These are phyloP conservation scores for Saccharomyces pastorianus DNA, from an alignment of 1,139 yeast genomes.

Conservation along the genomic window DNA sequence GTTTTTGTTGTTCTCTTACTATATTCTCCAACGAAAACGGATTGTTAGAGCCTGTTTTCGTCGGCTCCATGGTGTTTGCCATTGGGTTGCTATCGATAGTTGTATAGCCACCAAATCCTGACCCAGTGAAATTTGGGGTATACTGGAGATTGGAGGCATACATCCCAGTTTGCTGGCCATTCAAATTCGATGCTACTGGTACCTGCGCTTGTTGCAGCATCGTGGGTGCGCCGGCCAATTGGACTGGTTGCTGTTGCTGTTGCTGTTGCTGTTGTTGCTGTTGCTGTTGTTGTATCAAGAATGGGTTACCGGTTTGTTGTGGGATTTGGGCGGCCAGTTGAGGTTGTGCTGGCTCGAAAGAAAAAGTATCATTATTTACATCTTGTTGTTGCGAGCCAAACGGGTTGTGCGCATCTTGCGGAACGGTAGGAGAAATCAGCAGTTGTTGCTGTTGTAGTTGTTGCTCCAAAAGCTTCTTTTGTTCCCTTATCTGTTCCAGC, in stretches of 20 bases:
- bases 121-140: constrained; percentile 42
- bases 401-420: constrained; percentile 26
- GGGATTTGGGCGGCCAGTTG: neutral
- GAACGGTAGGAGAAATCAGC: constrained; percentile 23
- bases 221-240: constrained; percentile 39
- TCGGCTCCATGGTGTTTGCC: constrained; percentile 6
- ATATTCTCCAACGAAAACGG: constrained; percentile 19
- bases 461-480: constrained; percentile 23
- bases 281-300: constrained; percentile 13
- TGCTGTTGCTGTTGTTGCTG: constrained; percentile 5
- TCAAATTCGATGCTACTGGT: neutral
- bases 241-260: constrained; percentile 4
- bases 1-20: constrained; percentile 7
- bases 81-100: neutral
- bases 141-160: constrained; percentile 15
- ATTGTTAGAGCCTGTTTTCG: constrained; percentile 22
- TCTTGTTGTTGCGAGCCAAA: constrained; percentile 19
- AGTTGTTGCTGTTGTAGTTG: constrained; percentile 25
- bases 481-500: constrained; percentile 25
- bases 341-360: constrained; percentile 15
- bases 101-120: constrained; percentile 49
- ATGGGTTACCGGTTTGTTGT: constrained; percentile 12
- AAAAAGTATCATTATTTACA: constrained; percentile 10
- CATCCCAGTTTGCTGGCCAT: constrained; percentile 1
- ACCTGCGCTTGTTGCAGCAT: constrained; percentile 16